Evolutionary conservation across 805 yeast species (phyloP), one percentile per base, ranked within the genome.

Genomic region (Ogataea pilisensis): DNA sequence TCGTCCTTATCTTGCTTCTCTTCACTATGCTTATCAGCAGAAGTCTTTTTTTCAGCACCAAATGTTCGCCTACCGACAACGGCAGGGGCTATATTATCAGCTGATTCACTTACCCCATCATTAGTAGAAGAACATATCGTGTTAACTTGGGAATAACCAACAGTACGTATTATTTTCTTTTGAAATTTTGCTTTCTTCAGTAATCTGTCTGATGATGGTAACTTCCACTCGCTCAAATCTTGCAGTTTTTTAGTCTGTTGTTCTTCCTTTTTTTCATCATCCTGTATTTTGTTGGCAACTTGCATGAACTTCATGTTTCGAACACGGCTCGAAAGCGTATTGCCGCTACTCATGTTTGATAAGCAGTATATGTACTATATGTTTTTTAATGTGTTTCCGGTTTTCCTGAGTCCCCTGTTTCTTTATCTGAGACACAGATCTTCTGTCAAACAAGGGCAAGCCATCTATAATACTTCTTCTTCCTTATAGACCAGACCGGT

Each of bases 231-330:
- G 25, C 80, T 75, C 6, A 53, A 17, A 48, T 80, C 86, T 73
- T 35, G 55, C 63, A 30, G 26, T 29, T 43, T 51, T 39, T 56
- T 54, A 30, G 54, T 47, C 29, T 58, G 64, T 30, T 30, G 35
- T 8, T 64, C 68, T n/a, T 60, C 58, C 29, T 67, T 54, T 22
- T 58, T 57, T 40, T 55, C 52, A 44, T 56, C 57, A 19, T 56
- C 63, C 19, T 53, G n/a, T n/a, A n/a, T 60, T n/a, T 57, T 56
- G 29, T 64, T 70, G 18, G 73, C 76, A 27, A 70, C 55, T 39
- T 53, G 66, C 80, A 78, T 76, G 66, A 79, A 80, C 70, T 86
- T 87, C 96, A 87, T 87, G 74, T 82, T 83, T 79, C 82, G 68
- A 53, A 87, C 85, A 53, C 88, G 73, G 53, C 77, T 76, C 21